A percentile compares a stretch with the other conserved stretches of the same genome.
Conservation (phyloP, 2,329 filamentous ascomycete species). For the Fusarium clavum region DNA sequence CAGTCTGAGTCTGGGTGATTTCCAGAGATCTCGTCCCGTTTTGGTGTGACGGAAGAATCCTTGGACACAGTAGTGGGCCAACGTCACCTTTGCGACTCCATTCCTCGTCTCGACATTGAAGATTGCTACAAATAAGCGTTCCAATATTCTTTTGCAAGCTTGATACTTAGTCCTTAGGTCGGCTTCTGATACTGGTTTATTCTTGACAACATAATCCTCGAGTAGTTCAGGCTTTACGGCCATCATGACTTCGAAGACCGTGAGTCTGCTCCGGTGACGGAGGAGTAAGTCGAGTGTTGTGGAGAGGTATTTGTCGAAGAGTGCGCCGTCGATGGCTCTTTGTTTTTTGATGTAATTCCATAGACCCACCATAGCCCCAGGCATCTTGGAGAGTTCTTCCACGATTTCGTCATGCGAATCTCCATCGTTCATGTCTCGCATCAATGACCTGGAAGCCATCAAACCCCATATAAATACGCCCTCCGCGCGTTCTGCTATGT, state of each 20-base stretch:
- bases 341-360: background rate
- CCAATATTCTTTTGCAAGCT: background rate
- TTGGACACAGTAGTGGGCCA: background rate
- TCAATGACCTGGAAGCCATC: background rate
- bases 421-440: slow-evolving; percentile 8
- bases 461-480: slow-evolving; percentile 16
- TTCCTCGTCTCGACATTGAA: background rate
- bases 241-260: background rate
- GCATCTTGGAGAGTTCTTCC: background rate
- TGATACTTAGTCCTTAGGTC: background rate
- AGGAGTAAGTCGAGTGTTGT: background rate
- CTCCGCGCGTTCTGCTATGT: background rate
- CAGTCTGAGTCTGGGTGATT: background rate
- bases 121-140: background rate
- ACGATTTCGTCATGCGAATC: background rate
- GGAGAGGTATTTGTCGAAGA: background rate
- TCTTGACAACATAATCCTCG: background rate
- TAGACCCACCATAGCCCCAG: background rate
- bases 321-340: background rate
- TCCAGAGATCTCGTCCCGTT: background rate
- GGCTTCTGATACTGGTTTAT: background rate
- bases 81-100: background rate
- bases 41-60: background rate
- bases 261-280: background rate
- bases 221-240: background rate